Percentiles rank a stretch among this genome's conserved stretches.
Conservation (phyloP, 202 grass and related monocot species). For the Saccharum hybrid region DNA sequence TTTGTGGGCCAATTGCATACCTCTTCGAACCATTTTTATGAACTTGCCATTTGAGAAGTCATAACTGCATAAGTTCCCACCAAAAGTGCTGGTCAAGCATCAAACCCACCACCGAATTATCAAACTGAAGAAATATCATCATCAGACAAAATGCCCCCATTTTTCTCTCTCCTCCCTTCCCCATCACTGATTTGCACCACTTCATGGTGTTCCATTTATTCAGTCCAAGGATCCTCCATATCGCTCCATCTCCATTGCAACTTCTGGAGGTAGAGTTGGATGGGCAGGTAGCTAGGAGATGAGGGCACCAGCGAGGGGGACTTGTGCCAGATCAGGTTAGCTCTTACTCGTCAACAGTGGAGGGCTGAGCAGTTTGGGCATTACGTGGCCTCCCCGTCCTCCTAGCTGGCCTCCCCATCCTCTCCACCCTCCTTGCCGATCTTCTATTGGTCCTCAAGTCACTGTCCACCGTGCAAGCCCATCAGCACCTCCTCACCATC, state of each 20-base stretch:
- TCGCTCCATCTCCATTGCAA: not conserved
- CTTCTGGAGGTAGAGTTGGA: not conserved
- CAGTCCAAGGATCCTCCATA: not conserved
- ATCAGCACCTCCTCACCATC: not conserved
- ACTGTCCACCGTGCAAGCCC: not conserved
- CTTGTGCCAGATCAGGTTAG: not conserved
- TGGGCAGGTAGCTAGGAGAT: not conserved
- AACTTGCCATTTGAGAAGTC: not conserved
- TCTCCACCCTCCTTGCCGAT: not conserved
- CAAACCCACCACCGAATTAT: too few species aligned
- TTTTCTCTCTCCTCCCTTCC: not conserved
- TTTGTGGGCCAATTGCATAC: not conserved
- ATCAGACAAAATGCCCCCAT: not conserved
- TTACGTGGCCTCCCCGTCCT: not conserved
- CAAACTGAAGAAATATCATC: not conserved
- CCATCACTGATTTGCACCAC: not conserved
- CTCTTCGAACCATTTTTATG: not conserved
- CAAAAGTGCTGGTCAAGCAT: too few species aligned
- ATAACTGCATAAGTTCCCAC: not conserved
- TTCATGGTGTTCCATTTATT: not conserved
- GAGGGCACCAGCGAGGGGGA: not conserved
- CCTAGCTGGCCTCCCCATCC: not conserved
- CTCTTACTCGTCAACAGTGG: not conserved
- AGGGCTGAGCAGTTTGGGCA: not conserved
- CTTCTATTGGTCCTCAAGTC: not conserved